A percentile compares a stretch with the other conserved stretches of the same genome.
Evolutionary conservation across 2,329 filamentous ascomycete genomes (phyloP).

Genomic region (Nemania bipapillata): DNA sequence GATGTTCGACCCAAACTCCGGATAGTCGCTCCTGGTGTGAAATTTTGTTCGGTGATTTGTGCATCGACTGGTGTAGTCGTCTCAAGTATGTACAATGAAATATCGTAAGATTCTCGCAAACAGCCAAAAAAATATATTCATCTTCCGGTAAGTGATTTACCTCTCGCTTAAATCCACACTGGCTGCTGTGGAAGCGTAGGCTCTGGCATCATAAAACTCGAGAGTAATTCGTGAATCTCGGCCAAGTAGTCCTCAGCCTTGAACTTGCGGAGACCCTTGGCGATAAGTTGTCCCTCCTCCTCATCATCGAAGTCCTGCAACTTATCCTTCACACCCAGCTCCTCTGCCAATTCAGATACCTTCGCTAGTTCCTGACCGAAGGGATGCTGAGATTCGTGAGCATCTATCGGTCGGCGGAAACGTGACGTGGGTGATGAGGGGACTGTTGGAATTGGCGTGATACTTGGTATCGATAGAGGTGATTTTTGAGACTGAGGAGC

Average conservation of each 20-base stretch:
- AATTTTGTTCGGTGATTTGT: slow-evolving; percentile 31
- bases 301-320: slow-evolving; percentile 77
- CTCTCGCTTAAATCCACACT: slow-evolving; percentile 61
- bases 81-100: slow-evolving; percentile 52
- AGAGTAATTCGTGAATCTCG: slow-evolving; percentile 78
- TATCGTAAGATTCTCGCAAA: slow-evolving; percentile 39
- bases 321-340: slow-evolving; percentile 74
- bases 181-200: slow-evolving; percentile 50
- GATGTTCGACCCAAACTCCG: slow-evolving; percentile 28
- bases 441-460: slow-evolving; percentile 51
- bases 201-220: slow-evolving; percentile 65
- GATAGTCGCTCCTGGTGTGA: slow-evolving; percentile 24
- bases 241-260: slow-evolving; percentile 83
- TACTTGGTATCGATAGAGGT: slow-evolving; percentile 41
- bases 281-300: slow-evolving; percentile 73
- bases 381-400: slow-evolving; percentile 61
- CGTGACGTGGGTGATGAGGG: slow-evolving; percentile 47
- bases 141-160: not conserved
- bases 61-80: slow-evolving; percentile 39
- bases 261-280: slow-evolving; percentile 77
- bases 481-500: slow-evolving; percentile 49
- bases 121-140: slow-evolving; percentile 28
- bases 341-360: slow-evolving; percentile 91
- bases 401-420: slow-evolving; percentile 47
- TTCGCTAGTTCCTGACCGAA: slow-evolving; percentile 92